These are phyloP conservation scores for Rostrohypoxylon terebratum DNA, from an alignment of 495 filamentous ascomycete species.

Conservation along the genomic window DNA sequence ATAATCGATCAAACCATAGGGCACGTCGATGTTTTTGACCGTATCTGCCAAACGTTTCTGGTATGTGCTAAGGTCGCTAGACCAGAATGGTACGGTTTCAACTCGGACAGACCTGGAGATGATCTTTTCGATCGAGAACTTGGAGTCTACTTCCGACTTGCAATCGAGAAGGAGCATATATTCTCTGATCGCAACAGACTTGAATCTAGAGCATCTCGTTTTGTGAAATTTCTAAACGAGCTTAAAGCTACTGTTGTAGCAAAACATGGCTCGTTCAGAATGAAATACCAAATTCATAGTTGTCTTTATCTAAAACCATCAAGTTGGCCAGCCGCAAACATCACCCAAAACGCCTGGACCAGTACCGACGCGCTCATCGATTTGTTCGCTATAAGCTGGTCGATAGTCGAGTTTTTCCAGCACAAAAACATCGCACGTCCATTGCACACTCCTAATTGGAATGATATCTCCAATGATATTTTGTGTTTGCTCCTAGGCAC, in stretches of 20 bases:
- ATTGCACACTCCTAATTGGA: not conserved
- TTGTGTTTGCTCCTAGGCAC: not conserved
- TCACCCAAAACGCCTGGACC: not conserved
- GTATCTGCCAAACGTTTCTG: not conserved
- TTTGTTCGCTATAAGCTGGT: not conserved
- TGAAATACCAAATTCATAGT: not conserved
- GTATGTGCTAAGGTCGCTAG: not conserved
- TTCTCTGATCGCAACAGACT: not conserved
- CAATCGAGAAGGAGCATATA: not conserved
- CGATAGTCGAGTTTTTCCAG: constrained; percentile 9
- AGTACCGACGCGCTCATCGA: not conserved
- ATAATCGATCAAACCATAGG: not conserved
- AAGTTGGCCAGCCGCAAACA: not conserved
- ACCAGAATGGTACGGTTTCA: not conserved
- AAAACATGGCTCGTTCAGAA: not conserved
- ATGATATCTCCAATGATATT: not conserved
- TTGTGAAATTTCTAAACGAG: not conserved
- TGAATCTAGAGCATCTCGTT: not conserved
- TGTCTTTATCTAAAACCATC: not conserved
- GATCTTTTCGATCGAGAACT: not conserved
- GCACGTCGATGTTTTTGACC: not conserved
- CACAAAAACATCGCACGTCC: not conserved
- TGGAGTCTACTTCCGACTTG: not conserved
- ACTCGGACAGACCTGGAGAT: not conserved
- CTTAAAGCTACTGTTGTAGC: not conserved